A percentile compares a stretch with the other conserved stretches of the same genome.
Evolutionary conservation across 1,284 basidiomycete genomes (phyloP).

Genomic region (Moniliophthora roreri): DNA sequence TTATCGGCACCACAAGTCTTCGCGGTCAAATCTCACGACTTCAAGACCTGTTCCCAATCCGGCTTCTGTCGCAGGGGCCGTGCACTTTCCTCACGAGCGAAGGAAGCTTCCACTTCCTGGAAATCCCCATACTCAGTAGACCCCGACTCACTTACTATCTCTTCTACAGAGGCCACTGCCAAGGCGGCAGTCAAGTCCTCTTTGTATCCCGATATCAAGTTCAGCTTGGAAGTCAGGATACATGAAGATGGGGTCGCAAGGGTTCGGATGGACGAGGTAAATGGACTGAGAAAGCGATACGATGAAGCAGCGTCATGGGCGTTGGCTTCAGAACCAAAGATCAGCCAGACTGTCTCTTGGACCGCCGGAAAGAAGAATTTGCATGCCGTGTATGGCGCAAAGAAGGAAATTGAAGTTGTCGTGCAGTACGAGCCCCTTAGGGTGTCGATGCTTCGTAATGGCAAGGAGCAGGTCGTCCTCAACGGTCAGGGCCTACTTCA

Average conservation of each 20-base stretch:
- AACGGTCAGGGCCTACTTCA: slow-evolving; percentile 92
- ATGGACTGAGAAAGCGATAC: slow-evolving; percentile 77
- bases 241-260: slow-evolving; percentile 85
- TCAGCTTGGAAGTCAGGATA: slow-evolving; percentile 77
- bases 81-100: slow-evolving; percentile 71
- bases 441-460: slow-evolving; percentile 70
- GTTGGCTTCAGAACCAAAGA: slow-evolving; percentile 66
- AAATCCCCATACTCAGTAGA: slow-evolving; percentile 83
- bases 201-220: slow-evolving; percentile 81
- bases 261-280: slow-evolving; percentile 84
- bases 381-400: slow-evolving; percentile 55
- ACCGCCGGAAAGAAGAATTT: slow-evolving; percentile 58
- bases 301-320: slow-evolving; percentile 90
- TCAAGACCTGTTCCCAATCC: slow-evolving; percentile 88
- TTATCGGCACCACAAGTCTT: slow-evolving; percentile 22
- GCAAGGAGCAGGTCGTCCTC: slow-evolving; percentile 82
- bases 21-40: slow-evolving; percentile 78
- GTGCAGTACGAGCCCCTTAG: slow-evolving; percentile 76
- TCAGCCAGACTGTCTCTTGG: slow-evolving; percentile 61
- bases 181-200: slow-evolving; percentile 72
- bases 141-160: slow-evolving; percentile 47
- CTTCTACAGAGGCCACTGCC: slow-evolving; percentile 59
- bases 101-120: slow-evolving; percentile 59
- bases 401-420: slow-evolving; percentile 63
- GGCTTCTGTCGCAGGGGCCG: slow-evolving; percentile 91